These are phyloP conservation scores for Alternaria sp. DNA, from an alignment of 2,329 filamentous ascomycete species.

Conservation along the genomic window DNA sequence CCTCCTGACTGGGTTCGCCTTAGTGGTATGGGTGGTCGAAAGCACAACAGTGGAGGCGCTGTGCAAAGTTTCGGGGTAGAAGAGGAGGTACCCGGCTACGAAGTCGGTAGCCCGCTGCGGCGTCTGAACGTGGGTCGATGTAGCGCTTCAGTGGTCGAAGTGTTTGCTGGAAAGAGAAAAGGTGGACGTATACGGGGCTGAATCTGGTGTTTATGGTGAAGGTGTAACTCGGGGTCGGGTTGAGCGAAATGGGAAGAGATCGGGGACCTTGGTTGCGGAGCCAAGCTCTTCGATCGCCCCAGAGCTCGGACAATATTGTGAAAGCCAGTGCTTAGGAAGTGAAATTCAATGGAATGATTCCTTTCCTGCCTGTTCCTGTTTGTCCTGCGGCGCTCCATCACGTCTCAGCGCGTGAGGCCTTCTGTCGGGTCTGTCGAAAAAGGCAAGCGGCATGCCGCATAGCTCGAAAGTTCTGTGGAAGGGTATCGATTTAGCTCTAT, in stretches of 20 bases:
- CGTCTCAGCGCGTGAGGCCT: conserved; percentile 58
- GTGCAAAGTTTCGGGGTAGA: background rate
- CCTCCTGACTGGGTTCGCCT: background rate
- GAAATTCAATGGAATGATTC: conserved; percentile 51
- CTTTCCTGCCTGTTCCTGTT: conserved; percentile 42
- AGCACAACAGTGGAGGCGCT: background rate
- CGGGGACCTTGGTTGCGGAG: conserved; percentile 41
- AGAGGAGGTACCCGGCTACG: background rate
- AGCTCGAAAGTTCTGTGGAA: conserved; percentile 67
- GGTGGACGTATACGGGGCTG: background rate
- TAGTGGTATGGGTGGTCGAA: background rate
- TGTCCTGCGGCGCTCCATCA: conserved; percentile 16
- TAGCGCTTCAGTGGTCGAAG: background rate
- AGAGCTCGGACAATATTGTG: conserved; percentile 48
- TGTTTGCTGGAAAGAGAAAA: background rate
- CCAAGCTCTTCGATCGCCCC: background rate
- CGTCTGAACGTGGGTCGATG: background rate
- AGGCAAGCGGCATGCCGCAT: conserved; percentile 66
- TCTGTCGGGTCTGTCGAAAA: conserved; percentile 69
- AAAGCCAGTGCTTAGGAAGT: conserved; percentile 52
- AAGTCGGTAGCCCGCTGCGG: background rate
- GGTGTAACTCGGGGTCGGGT: background rate
- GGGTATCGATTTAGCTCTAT: conserved; percentile 38
- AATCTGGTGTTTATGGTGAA: background rate
- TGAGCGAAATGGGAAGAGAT: background rate